Evolutionary conservation across 257 asterid species (phyloP), one percentile per base, ranked within the genome.

Genomic region (Nicotiana otophora): DNA sequence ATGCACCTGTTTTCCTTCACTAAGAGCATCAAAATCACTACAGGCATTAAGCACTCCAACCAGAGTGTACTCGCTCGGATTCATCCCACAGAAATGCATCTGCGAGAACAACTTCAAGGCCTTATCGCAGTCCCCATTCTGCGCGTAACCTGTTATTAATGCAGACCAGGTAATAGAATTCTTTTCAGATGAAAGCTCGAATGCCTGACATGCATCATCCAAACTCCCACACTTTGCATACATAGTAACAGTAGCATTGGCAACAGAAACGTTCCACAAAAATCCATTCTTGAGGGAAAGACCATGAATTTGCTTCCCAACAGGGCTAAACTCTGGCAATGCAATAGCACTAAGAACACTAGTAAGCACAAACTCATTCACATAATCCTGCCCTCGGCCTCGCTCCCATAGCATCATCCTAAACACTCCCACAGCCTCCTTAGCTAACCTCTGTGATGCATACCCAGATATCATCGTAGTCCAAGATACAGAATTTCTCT

Each of bases 121-220:
- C 85, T 91, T 93, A 57, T 86, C 92, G 12, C 94, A 89, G 17
- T 89, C 85, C n/a, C 95, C 98, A 78, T 86, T 85, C 87, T 95
- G 98, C 0, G 96, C 91, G 23, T 85, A 90, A 48, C 96, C 98
- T 12, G 98, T 95, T 39, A 93, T 87, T 93, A 95, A 86, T 0
- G 98, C 98, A 81, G 98, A 93, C 98, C 98, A 95, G 0, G 98
- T 91, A 78, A 95, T 93, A 2, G 94, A 82, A 80, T 95, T 92
- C 89, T 88, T 91, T 64, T 84, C 88, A 57, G 83, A 74, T 1
- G 89, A 89, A 61, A 86, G 85, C 90, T 91, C 92, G 81, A 92
- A 95, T 17, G 86, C 89, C 54, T 33, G 75, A 78, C 87, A 86
- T 1, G 98, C 92, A 66, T 90, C 92, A 10, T 81, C 82, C 68